These are phyloP conservation scores for Xerocomus spinulosus DNA, from an alignment of 768 basidiomycete species.

Conservation along the genomic window DNA sequence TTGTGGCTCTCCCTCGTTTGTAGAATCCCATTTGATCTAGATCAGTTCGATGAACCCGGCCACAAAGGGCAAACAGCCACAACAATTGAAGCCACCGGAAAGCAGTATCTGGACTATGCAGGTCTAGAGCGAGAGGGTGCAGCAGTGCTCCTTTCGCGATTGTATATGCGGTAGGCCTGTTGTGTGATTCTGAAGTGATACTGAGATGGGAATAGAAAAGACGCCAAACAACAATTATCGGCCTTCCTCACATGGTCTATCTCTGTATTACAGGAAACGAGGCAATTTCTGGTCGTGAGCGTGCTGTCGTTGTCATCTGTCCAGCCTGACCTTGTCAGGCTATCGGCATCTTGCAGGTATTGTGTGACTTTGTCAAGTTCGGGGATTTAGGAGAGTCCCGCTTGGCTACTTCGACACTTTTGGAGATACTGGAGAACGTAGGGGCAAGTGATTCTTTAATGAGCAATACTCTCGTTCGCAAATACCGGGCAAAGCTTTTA, in stretches of 20 bases:
- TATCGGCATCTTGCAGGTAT: conserved; percentile 62
- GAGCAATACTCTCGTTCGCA: conserved; percentile 64
- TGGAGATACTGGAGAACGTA: conserved; percentile 43
- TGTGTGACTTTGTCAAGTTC: conserved; percentile 67
- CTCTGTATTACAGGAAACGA: conserved; percentile 34
- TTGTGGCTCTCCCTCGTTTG: conserved; percentile 94
- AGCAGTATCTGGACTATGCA: conserved; percentile 53
- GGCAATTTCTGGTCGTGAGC: conserved; percentile 50
- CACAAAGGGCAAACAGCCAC: conserved; percentile 50
- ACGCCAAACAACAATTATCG: conserved; percentile 41
- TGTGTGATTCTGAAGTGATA: conserved; percentile 41
- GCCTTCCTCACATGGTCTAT: conserved; percentile 50
- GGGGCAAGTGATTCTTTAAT: conserved; percentile 38
- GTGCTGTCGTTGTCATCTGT: not conserved
- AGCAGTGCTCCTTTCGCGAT: conserved; percentile 70
- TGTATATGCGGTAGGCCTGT: conserved; percentile 68
- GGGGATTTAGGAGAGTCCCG: conserved; percentile 53
- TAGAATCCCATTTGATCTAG: conserved; percentile 89
- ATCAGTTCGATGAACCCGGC: conserved; percentile 70
- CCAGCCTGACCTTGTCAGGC: conserved; percentile 37
- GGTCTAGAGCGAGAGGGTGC: conserved; percentile 86
- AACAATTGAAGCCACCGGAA: conserved; percentile 55
- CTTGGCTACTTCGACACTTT: conserved; percentile 38
- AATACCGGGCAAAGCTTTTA: conserved; percentile 61
- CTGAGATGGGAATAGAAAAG: no score